Evolutionary conservation across 345 rosid genomes (phyloP), one percentile per base, ranked within the genome.

Genomic region (Erysimum cheiranthoides): DNA sequence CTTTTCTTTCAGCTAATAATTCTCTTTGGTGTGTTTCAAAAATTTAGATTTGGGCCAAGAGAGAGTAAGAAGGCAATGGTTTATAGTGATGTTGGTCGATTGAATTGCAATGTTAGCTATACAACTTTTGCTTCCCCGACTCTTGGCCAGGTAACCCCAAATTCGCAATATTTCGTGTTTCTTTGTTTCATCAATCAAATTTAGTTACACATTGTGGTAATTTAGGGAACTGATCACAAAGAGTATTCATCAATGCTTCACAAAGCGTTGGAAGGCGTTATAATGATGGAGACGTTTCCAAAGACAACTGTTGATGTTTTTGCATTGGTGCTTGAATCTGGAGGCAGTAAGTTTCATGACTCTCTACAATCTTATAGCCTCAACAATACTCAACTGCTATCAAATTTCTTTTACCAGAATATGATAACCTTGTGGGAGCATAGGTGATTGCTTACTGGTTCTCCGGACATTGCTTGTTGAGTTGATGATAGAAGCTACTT

Each of bases 241-340:
- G 96, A 89, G 56, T 85, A 79, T 50, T 92, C 96, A 1, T 83
- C 97, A 2, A 86, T 93, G 91, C 99, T 95, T 84, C 93, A 87
- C 78, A 95, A 95, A 83, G 89, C 99, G 27, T 78, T 95, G 82
- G 96, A 95, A 81, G 97, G 97, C 47, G 91, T 90, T 25, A 85
- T 93, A 66, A 88, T 91, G 52, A 78, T 81, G 81, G 97, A 95
- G 86, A 80, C 90, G 53, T 92, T 92, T 68, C 99, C 98, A 8
- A 92, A 95, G 84, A 88, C 99, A 58, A 92, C 99, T 2, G 98
- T 90, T 21, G 98, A 95, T 81, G 93, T 95, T 51, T 95, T 92
- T 80, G 99, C 96, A 0, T 80, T 95, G 79, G 96, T 92, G 51
- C 84, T 95, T 86, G 98, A 92, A 81, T 92, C 98, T 75, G 98